phyloP scores from a whole-genome alignment of 2,329 filamentous ascomycete genomes.

The Pseudonectria foliicola region DNA sequence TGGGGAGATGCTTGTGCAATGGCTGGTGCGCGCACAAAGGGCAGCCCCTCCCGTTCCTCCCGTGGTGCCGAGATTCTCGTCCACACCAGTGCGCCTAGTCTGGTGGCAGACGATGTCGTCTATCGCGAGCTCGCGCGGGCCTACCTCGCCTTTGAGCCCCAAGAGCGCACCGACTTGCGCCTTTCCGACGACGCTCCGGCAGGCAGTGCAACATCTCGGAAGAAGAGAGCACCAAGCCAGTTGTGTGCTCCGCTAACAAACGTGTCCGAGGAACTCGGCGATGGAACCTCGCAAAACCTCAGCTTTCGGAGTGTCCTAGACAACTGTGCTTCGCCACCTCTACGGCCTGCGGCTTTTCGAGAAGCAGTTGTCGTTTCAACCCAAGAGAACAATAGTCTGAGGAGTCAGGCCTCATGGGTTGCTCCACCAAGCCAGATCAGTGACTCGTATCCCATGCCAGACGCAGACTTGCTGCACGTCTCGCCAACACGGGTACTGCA shows the following conservation, averaged over 20 bases:
- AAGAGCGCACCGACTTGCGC: constrained; percentile 8
- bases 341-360: constrained; percentile 7
- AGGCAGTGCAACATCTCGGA: too few species aligned
- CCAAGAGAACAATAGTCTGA: constrained; percentile 4
- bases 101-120: constrained; percentile 36
- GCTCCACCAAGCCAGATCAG: constrained; percentile 43
- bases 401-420: constrained; percentile 31
- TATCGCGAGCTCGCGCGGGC: constrained; percentile 45
- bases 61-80: constrained; percentile 46
- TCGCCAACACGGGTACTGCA: constrained; percentile 47
- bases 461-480: constrained; percentile 17
- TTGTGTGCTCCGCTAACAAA: constrained; percentile 3
- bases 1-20: constrained; percentile 11
- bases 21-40: constrained; percentile 16
- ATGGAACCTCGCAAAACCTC: constrained; percentile 31
- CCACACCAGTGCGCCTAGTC: constrained; percentile 47
- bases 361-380: constrained; percentile 4
- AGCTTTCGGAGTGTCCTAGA: constrained; percentile 40
- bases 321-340: constrained; percentile 31
- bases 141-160: constrained; percentile 42
- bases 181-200: background rate
- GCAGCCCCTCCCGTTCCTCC: constrained; percentile 12
- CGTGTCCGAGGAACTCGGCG: constrained; percentile 16
- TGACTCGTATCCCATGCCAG: constrained; percentile 45
- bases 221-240: constrained; percentile 6